Base-by-base conservation (phyloP, 208 protist genomes). In the Acanthamoeba lenticulata region DNA sequence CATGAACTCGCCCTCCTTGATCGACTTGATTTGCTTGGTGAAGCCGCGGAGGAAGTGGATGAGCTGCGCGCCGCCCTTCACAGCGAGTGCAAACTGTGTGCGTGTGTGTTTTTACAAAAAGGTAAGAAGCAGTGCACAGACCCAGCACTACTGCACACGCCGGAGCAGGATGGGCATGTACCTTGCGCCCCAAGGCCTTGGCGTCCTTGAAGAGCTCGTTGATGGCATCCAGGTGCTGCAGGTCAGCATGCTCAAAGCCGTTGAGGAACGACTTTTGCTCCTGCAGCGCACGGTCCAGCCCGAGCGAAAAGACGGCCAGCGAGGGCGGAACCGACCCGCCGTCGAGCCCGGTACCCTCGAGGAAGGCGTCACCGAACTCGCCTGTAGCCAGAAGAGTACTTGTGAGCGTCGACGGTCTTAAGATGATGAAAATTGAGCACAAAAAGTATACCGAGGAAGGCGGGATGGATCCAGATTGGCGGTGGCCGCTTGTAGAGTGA, bases 1-100 rank as follows among this genome's bases (percentile, higher is more conserved):
- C 90, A 94, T 94, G 29, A 69, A 67, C 72, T 94, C 90, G 15
- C 90, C 90, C 57, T 94, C 90, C 69, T 94, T 94, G 21, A 94
- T 86, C 24, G 90, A 21, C 42, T 94, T 85, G 13, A 94, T 42
- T 85, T 86, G 90, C 69, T 94, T 94, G 62, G 69, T 86, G 55
- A 94, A 94, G 67, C 47, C 45, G 17, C 90, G 90, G 17, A 94
- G 62, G 32, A 86, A 94, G 24, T 94, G 90, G 13, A 94, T 67
- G 19, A 94, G 55, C 52, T 94, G 90, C 44, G 90, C 65, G 2
- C 90, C 90, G 11, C 90, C 90, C 29, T 94, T 94, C 15, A 85
- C 90, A 13, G 69, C 90, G 3, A 94, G 72, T 0, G 90, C 90
- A 45, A 94, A 94, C 90, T 94, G 69, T 44, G 27, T n/a, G 27